A percentile compares a stretch with the other conserved stretches of the same genome.
These are phyloP conservation scores for Magnusiomyces tetraspermus DNA, from an alignment of 1,139 yeast species.

Conservation along the genomic window DNA sequence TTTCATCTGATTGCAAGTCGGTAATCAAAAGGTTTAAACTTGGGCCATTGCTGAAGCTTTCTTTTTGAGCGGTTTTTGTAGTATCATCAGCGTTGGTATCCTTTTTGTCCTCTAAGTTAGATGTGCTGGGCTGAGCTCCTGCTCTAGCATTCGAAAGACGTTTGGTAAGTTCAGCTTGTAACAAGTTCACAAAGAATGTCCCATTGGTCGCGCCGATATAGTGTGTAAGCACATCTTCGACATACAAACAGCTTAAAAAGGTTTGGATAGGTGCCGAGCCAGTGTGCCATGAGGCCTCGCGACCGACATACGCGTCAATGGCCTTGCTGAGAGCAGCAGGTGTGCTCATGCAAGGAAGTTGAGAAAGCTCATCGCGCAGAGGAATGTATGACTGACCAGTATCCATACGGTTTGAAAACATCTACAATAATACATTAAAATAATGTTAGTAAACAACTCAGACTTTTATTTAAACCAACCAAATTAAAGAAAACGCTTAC, in stretches of 20 bases:
- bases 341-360: slow-evolving; percentile 20
- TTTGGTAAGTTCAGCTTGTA: slow-evolving; percentile 1
- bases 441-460: neutral
- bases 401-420: slow-evolving; percentile 34
- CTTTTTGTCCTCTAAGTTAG: neutral
- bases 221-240: slow-evolving; percentile 27
- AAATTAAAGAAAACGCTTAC: slow-evolving; percentile 11
- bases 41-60: neutral
- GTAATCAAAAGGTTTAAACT: neutral
- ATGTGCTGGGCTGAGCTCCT: slow-evolving; percentile 6
- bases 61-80: neutral
- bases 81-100: slow-evolving; percentile 4
- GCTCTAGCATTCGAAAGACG: slow-evolving; percentile 2
- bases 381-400: slow-evolving; percentile 30
- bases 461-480: neutral
- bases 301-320: slow-evolving; percentile 27
- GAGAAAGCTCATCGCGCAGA: slow-evolving; percentile 22
- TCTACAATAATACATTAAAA: no score
- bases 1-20: neutral
- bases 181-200: slow-evolving; percentile 2
- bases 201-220: slow-evolving; percentile 12
- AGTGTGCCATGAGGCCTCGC: slow-evolving; percentile 33
- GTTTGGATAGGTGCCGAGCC: slow-evolving; percentile 33
- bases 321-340: slow-evolving; percentile 21
- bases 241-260: slow-evolving; percentile 29